These are phyloP conservation scores for Colletotrichum coccodes DNA, from an alignment of 2,329 filamentous ascomycete genomes.

Conservation along the genomic window DNA sequence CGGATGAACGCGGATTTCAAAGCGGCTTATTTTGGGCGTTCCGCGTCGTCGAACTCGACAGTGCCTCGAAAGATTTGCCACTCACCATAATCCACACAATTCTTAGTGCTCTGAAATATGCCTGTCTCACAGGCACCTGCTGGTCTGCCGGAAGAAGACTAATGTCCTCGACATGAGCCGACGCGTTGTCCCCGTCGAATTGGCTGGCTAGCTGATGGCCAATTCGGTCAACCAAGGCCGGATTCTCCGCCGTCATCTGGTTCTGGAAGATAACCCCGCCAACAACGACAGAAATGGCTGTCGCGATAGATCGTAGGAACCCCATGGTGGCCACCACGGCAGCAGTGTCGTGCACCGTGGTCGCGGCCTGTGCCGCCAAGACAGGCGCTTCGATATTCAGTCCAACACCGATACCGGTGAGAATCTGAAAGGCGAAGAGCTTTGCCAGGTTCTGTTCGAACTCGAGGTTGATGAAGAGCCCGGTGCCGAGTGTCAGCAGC, in stretches of 20 bases:
- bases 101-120: constrained; percentile 39
- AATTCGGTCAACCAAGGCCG: constrained; percentile 58
- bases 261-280: constrained; percentile 85
- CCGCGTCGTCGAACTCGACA: not conserved
- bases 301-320: constrained; percentile 76
- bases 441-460: constrained; percentile 64
- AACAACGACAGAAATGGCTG: constrained; percentile 74
- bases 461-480: constrained; percentile 71
- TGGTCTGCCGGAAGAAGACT: not conserved
- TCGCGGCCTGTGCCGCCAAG: constrained; percentile 73
- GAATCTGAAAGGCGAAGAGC: constrained; percentile 69
- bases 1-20: not conserved
- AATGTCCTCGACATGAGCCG: not conserved
- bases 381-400: constrained; percentile 77
- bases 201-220: constrained; percentile 57
- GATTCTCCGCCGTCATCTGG: constrained; percentile 68
- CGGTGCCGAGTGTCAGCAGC: constrained; percentile 72
- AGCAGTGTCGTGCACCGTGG: constrained; percentile 72
- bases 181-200: constrained; percentile 66
- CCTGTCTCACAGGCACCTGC: constrained; percentile 36
- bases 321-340: constrained; percentile 74
- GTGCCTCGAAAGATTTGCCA: not conserved
- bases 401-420: constrained; percentile 72
- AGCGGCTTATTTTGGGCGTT: not conserved
- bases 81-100: constrained; percentile 43